phyloP scores from a whole-genome alignment of 495 filamentous ascomycete genomes.

The Melanomma pulvis-pyrius region DNA sequence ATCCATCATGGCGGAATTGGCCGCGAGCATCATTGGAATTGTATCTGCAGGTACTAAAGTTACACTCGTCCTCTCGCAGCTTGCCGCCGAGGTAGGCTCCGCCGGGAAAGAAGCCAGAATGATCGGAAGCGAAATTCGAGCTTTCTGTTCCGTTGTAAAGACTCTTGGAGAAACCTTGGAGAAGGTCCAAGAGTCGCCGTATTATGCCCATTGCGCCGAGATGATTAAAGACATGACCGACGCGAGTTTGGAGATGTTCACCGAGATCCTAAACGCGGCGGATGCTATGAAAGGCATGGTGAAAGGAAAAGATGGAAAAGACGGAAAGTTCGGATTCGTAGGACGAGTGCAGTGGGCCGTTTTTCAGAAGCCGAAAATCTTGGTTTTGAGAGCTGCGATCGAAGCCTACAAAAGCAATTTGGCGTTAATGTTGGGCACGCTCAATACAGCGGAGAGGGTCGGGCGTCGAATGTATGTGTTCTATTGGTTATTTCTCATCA shows the following conservation, averaged over 20 bases:
- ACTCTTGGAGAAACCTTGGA: constrained; percentile 19
- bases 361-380: constrained; percentile 27
- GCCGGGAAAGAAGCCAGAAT: constrained; percentile 24
- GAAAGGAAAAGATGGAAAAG: constrained; percentile 16
- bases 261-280: constrained; percentile 16
- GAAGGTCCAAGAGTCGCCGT: constrained; percentile 15
- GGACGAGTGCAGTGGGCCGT: constrained; percentile 23
- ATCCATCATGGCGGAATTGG: constrained; percentile 22
- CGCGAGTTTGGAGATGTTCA: constrained; percentile 28
- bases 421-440: constrained; percentile 25
- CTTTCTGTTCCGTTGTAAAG: constrained; percentile 23
- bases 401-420: constrained; percentile 29
- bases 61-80: constrained; percentile 23
- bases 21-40: constrained; percentile 27
- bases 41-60: constrained; percentile 29
- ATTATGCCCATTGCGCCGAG: constrained; percentile 21
- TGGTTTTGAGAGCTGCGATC: constrained; percentile 12
- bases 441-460: constrained; percentile 25
- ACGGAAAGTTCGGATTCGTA: constrained; percentile 17
- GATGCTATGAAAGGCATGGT: constrained; percentile 7
- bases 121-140: constrained; percentile 20
- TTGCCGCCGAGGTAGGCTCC: constrained; percentile 26
- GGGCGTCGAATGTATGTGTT: constrained; percentile 16
- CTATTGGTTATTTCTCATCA: background rate
- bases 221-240: constrained; percentile 28